Percentiles rank a stretch among this genome's conserved stretches.
These are phyloP conservation scores for Populus pruinosa DNA, from an alignment of 345 rosid genomes.

Conservation along the genomic window DNA sequence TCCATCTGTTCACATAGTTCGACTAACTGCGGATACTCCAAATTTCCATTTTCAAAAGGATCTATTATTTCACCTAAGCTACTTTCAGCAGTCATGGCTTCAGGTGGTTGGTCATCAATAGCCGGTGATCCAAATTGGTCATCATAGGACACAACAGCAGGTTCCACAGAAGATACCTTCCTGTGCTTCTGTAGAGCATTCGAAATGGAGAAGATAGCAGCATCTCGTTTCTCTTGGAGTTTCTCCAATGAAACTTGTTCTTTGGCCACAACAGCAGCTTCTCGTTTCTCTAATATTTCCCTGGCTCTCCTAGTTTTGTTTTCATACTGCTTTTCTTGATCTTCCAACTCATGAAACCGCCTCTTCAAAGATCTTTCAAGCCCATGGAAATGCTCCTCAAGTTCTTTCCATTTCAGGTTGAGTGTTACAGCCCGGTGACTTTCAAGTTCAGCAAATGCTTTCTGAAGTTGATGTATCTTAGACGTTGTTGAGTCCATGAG, in stretches of 20 bases:
- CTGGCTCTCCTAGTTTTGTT: conserved; percentile 72
- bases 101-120: conserved; percentile 43
- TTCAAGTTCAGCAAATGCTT: conserved; percentile 98
- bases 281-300: conserved; percentile 64
- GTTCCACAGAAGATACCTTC: conserved; percentile 39
- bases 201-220: conserved; percentile 64
- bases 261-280: conserved; percentile 82
- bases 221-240: conserved; percentile 90
- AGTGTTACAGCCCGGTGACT: conserved; percentile 85
- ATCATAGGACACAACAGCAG: conserved; percentile 34
- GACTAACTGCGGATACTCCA: conserved; percentile 70
- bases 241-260: conserved; percentile 70
- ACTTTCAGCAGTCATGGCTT: conserved; percentile 43
- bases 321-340: conserved; percentile 78
- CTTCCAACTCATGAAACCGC: conserved; percentile 96
- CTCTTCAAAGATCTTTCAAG: conserved; percentile 97
- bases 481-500: conserved; percentile 81
- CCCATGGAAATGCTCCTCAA: conserved; percentile 97
- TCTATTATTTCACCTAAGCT: conserved; percentile 49
- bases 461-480: conserved; percentile 97
- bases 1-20: conserved; percentile 87
- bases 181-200: conserved; percentile 65
- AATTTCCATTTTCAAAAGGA: conserved; percentile 55
- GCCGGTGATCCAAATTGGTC: conserved; percentile 36
- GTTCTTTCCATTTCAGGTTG: conserved; percentile 91